These are phyloP conservation scores for Fragosphaeria purpurea DNA, from an alignment of 2,329 filamentous ascomycete genomes.

Conservation along the genomic window DNA sequence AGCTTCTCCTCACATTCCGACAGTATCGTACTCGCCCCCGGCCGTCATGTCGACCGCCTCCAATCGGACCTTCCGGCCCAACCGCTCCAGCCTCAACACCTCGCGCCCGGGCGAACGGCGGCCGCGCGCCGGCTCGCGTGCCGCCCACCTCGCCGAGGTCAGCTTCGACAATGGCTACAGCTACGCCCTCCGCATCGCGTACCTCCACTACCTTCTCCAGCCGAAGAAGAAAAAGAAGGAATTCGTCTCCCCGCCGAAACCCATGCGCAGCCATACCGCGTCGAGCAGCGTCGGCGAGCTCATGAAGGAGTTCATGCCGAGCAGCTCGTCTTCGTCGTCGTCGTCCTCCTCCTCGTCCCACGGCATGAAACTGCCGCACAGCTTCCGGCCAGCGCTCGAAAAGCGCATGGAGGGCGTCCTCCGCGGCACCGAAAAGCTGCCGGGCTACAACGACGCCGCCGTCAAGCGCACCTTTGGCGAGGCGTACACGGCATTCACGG, in stretches of 20 bases:
- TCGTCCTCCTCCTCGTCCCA: constrained; percentile 38
- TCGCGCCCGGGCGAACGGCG: constrained; percentile 30
- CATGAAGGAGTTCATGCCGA: constrained; percentile 68
- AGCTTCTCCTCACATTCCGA: too few relatives aligned
- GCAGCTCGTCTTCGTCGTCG: constrained; percentile 24
- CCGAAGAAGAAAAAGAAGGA: constrained; percentile 83
- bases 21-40: too few relatives aligned
- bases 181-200: constrained; percentile 82
- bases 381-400: constrained; percentile 41
- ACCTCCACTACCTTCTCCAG: constrained; percentile 85
- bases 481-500: constrained; percentile 88
- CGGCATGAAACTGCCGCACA: constrained; percentile 50
- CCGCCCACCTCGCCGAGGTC: constrained; percentile 31
- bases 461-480: constrained; percentile 92
- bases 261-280: constrained; percentile 24
- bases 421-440: constrained; percentile 70
- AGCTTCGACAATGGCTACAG: constrained; percentile 77
- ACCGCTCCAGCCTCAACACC: constrained; percentile 35
- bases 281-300: constrained; percentile 66
- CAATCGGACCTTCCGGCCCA: constrained; percentile 34
- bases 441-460: constrained; percentile 80
- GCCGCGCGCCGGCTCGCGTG: constrained; percentile 34
- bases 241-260: constrained; percentile 55
- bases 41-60: constrained; percentile 40
- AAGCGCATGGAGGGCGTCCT: constrained; percentile 75